Conservation (phyloP, 1,284 basidiomycete species). For the Pseudozyma pruni region DNA sequence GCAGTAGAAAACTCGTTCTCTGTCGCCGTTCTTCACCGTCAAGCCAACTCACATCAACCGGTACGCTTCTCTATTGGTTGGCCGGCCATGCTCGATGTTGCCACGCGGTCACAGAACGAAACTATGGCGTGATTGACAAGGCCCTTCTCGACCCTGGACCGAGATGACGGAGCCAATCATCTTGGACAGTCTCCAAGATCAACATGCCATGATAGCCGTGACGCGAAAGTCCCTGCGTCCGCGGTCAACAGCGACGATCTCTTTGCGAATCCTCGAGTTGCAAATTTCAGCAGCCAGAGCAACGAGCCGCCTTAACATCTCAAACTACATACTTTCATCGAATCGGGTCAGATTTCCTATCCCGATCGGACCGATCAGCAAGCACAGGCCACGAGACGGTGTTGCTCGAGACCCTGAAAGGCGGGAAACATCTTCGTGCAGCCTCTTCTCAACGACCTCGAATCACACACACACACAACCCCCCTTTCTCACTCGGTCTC, state of each 20-base stretch:
- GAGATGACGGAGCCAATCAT: constrained; percentile 10
- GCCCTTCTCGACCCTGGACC: constrained; percentile 3
- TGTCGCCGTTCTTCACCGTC: too few relatives aligned
- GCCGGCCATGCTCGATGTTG: neutral
- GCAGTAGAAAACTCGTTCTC: too few relatives aligned
- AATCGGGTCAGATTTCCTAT: too few relatives aligned
- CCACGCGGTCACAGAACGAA: constrained; percentile 11
- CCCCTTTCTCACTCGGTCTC: too few relatives aligned
- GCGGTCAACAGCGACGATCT: too few relatives aligned
- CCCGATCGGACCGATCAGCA: constrained; percentile 1
- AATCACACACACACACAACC: too few relatives aligned
- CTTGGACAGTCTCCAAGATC: neutral
- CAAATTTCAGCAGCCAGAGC: too few relatives aligned
- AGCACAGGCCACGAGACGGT: constrained; percentile 28
- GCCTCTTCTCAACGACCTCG: constrained; percentile 2
- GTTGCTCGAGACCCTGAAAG: constrained; percentile 4
- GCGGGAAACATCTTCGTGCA: neutral
- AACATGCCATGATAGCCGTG: neutral
- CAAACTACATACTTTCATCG: too few relatives aligned
- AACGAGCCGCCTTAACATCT: too few relatives aligned
- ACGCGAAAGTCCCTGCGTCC: neutral
- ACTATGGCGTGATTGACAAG: constrained; percentile 37
- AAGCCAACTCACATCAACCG: too few relatives aligned
- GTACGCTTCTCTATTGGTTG: neutral
- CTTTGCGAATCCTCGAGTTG: too few relatives aligned